Evolutionary conservation across 305 asterid species (phyloP).

Genomic region (Striga hermonthica): DNA sequence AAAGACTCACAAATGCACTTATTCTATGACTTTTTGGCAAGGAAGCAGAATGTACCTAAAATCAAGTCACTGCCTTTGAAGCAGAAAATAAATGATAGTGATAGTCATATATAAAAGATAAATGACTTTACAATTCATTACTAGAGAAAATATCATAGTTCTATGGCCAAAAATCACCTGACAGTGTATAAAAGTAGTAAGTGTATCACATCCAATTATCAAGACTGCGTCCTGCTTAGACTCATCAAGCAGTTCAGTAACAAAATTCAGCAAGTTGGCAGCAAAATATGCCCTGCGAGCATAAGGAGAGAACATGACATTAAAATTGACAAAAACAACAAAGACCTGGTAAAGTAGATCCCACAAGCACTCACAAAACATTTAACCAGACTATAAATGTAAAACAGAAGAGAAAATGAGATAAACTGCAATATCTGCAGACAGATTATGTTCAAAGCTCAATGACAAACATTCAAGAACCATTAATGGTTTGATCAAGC

Average conservation of each 20-base stretch:
- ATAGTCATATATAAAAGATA: background rate
- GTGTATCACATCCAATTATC: constrained; percentile 76
- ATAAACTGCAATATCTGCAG: background rate
- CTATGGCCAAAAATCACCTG: constrained; percentile 53
- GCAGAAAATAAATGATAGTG: constrained; percentile 8
- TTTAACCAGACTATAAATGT: background rate
- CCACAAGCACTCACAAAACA: background rate
- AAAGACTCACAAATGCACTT: background rate
- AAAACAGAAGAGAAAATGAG: background rate
- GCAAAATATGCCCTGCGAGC: constrained; percentile 85
- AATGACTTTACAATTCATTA: constrained; percentile 5
- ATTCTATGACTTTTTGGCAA: background rate
- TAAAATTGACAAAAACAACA: background rate
- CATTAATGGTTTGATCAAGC: constrained; percentile 1
- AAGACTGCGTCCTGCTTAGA: constrained; percentile 56
- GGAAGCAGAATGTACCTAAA: background rate
- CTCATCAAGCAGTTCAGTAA: constrained; percentile 69
- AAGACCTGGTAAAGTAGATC: background rate
- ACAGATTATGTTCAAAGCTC: constrained; percentile 19
- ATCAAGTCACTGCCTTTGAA: constrained; percentile 6
- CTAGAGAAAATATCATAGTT: background rate
- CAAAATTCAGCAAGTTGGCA: constrained; percentile 59
- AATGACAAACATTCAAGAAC: constrained; percentile 15
- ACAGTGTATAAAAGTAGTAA: constrained; percentile 68
- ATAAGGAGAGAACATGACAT: constrained; percentile 23